Evolutionary conservation across 2,329 filamentous ascomycete species (phyloP).

Genomic region (Diplodia scrobiculata): DNA sequence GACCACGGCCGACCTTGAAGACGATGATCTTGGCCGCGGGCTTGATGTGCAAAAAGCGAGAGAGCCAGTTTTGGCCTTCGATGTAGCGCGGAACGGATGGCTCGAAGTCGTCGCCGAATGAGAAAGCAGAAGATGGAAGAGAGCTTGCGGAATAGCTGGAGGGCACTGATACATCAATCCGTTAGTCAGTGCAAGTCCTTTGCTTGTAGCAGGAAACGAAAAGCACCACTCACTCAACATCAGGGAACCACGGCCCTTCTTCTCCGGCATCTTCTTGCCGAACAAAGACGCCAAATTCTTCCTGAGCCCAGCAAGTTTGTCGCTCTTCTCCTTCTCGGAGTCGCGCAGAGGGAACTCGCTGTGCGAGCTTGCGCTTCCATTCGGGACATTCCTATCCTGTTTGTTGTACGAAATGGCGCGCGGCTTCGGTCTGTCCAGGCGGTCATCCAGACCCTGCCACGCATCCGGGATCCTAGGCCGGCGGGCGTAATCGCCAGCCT

Average conservation of each 20-base stretch:
- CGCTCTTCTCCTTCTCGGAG: conserved; percentile 37
- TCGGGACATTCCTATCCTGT: conserved; percentile 35
- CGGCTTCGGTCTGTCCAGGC: conserved; percentile 35
- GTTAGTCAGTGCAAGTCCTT: neutral
- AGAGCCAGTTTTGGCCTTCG: conserved; percentile 75
- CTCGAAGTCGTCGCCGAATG: conserved; percentile 55
- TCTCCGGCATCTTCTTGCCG: conserved; percentile 52
- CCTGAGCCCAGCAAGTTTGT: conserved; percentile 37
- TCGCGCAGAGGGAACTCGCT: conserved; percentile 51
- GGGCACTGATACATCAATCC: conserved; percentile 30
- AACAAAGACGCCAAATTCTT: conserved; percentile 57
- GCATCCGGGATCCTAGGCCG: conserved; percentile 37
- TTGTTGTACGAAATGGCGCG: conserved; percentile 26
- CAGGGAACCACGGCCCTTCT: conserved; percentile 43
- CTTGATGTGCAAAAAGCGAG: conserved; percentile 85
- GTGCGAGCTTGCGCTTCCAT: conserved; percentile 31
- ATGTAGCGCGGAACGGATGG: conserved; percentile 36
- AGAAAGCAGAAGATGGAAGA: conserved; percentile 39
- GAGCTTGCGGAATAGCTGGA: conserved; percentile 36
- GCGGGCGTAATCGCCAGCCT: conserved; percentile 30
- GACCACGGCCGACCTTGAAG: conserved; percentile 70
- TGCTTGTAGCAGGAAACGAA: no score
- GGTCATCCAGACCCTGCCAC: conserved; percentile 44
- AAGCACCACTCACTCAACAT: conserved; percentile 33
- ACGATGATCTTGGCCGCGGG: conserved; percentile 76